Evolutionary conservation across 257 asterid genomes (phyloP), one percentile per base, ranked within the genome.

Genomic region (Salvia miltiorrhiza): DNA sequence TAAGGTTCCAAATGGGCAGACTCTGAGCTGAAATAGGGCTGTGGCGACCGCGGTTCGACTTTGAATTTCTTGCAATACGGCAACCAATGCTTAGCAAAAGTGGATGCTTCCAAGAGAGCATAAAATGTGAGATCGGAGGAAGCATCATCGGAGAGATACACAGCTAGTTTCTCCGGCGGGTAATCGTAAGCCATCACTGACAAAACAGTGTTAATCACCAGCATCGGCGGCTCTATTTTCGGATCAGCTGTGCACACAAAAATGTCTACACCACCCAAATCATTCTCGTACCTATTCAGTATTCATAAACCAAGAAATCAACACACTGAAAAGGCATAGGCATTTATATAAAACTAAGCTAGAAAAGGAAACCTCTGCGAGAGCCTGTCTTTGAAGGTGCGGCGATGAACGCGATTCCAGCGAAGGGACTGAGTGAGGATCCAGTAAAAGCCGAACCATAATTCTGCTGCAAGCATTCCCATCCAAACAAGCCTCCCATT

Each of bases 201-300:
- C 20, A 92, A 72, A 59, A 92, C 97, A 6, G 98, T 92, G 76
- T 86, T 88, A 16, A 90, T 77, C 81, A 92, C 98, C 91, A 92
- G 77, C 10, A 80, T 47, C 41, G 97, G 97, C 37, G 97, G 97
- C 92, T 92, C 98, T 17, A 86, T 74, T 7, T n/a, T 44, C 0
- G 93, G 96, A 76, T 92, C 95, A 21, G 98, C 98, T 0, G 98
- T 92, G 83, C 98, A 92, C 0, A 92, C 96, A 37, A 92, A 92
- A 11, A 92, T 48, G 59, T 89, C 96, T 11, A 92, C 93, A 16
- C 85, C 75, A 1, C 95, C 96, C 79, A 92, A 78, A 21, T 87
- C 93, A 65, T 83, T 52, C 69, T 59, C 88, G 20, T 71, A 82
- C 84, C 94, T 86, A 72, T 41, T n/a, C n/a, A n/a, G n/a, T n/a